phyloP scores from a whole-genome alignment of 208 protist genomes.

The Angomonas desouzai region DNA sequence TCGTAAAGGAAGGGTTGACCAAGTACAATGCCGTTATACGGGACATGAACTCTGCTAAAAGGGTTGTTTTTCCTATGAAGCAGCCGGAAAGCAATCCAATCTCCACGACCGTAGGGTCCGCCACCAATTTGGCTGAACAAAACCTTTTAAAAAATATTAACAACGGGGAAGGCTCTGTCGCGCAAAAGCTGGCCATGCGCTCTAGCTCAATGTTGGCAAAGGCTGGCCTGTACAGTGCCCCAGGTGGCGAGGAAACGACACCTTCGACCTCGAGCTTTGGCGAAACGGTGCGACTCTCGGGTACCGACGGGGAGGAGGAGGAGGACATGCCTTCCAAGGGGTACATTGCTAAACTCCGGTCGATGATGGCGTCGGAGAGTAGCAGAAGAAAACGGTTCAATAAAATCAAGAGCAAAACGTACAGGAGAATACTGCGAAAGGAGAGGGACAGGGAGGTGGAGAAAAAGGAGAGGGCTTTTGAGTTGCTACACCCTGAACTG shows the following conservation, averaged over 20 bases:
- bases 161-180: constrained; percentile 12
- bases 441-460: constrained; percentile 89
- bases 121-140: constrained; percentile 47
- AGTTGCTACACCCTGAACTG: constrained; percentile 84
- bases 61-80: constrained; percentile 77
- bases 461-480: constrained; percentile 72
- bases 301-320: constrained; percentile 3
- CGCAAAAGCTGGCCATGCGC: constrained; percentile 12
- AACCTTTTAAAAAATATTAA: background rate
- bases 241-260: background rate
- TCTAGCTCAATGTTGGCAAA: background rate
- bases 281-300: background rate
- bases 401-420: constrained; percentile 92
- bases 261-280: background rate
- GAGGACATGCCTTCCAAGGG: constrained; percentile 32
- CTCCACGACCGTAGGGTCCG: constrained; percentile 64
- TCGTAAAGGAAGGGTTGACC: constrained; percentile 62
- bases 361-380: constrained; percentile 87
- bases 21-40: constrained; percentile 76
- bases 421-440: constrained; percentile 88
- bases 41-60: constrained; percentile 59
- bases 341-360: constrained; percentile 88
- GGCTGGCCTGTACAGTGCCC: background rate
- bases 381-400: constrained; percentile 82
- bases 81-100: constrained; percentile 69